Evolutionary conservation across 768 basidiomycete genomes (phyloP).

Genomic region (Sarcomyxa edulis): DNA sequence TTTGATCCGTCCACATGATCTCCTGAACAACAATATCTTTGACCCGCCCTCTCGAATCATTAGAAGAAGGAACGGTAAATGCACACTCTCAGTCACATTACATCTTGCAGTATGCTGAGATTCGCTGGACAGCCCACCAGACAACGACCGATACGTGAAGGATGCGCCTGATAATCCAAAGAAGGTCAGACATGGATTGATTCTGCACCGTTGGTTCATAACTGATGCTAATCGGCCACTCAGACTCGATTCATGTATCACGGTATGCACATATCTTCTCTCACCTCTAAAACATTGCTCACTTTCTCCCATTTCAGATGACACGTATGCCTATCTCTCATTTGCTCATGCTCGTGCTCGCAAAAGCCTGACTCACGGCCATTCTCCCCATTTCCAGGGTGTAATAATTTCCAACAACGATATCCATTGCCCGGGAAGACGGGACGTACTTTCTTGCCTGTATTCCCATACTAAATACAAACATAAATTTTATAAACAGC

Average conservation of each 20-base stretch:
- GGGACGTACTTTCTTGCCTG: too few relatives aligned
- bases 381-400: too few relatives aligned
- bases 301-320: conserved; percentile 35
- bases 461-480: too few relatives aligned
- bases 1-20: neutral
- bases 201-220: conserved; percentile 1
- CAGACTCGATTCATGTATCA: conserved; percentile 82
- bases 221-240: conserved; percentile 1
- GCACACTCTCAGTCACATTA: conserved; percentile 2
- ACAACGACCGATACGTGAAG: conserved; percentile 79
- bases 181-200: conserved; percentile 57
- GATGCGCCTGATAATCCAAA: conserved; percentile 82
- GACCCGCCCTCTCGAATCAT: neutral
- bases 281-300: conserved; percentile 1
- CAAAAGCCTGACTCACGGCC: too few relatives aligned
- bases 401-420: too few relatives aligned
- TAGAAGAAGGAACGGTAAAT: conserved; percentile 58
- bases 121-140: conserved; percentile 53
- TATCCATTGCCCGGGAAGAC: too few relatives aligned
- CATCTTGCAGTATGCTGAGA: conserved; percentile 1
- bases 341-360: too few relatives aligned
- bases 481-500: too few relatives aligned
- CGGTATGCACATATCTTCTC: conserved; percentile 37
- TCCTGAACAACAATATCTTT: conserved; percentile 2
- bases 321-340: conserved; percentile 48